These are phyloP conservation scores for Phlyctochytrium planicorne DNA, from an alignment of 192 early-diverging fungal species.

Conservation along the genomic window DNA sequence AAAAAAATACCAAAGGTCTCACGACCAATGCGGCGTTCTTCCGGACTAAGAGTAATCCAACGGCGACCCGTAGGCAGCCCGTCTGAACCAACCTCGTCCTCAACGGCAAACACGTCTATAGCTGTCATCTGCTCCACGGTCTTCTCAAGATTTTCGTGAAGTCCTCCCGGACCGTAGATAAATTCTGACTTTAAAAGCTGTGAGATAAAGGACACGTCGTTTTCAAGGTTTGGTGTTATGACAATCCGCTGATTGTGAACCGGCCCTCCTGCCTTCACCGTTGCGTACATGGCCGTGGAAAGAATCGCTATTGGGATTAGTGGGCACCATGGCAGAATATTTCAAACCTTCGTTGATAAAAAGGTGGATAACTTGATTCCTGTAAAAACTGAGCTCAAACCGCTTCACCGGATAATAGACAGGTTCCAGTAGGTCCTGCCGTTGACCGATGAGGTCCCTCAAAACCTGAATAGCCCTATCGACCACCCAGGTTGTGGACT, in stretches of 20 bases:
- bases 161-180: slow-evolving; percentile 73
- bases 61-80: slow-evolving; percentile 18
- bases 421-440: slow-evolving; percentile 76
- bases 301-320: slow-evolving; percentile 59
- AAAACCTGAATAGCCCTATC: slow-evolving; percentile 72
- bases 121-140: slow-evolving; percentile 59
- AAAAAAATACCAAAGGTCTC: slow-evolving; percentile 49
- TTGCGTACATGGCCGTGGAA: slow-evolving; percentile 73
- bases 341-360: slow-evolving; percentile 54
- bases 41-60: slow-evolving; percentile 42
- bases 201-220: slow-evolving; percentile 72
- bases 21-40: slow-evolving; percentile 46
- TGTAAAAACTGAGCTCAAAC: slow-evolving; percentile 80
- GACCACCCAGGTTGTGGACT: slow-evolving; percentile 69
- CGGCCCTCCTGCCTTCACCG: slow-evolving; percentile 74
- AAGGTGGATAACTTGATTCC: slow-evolving; percentile 74
- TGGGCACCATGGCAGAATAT: not conserved
- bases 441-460: slow-evolving; percentile 72
- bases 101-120: slow-evolving; percentile 42
- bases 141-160: slow-evolving; percentile 61
- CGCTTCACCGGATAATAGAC: slow-evolving; percentile 79
- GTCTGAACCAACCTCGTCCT: slow-evolving; percentile 22
- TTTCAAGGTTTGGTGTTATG: slow-evolving; percentile 49
- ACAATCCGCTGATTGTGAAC: slow-evolving; percentile 64
- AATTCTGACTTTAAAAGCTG: slow-evolving; percentile 77